phyloP scores from a whole-genome alignment of 768 basidiomycete genomes.

The Xerocomellus intermedius region DNA sequence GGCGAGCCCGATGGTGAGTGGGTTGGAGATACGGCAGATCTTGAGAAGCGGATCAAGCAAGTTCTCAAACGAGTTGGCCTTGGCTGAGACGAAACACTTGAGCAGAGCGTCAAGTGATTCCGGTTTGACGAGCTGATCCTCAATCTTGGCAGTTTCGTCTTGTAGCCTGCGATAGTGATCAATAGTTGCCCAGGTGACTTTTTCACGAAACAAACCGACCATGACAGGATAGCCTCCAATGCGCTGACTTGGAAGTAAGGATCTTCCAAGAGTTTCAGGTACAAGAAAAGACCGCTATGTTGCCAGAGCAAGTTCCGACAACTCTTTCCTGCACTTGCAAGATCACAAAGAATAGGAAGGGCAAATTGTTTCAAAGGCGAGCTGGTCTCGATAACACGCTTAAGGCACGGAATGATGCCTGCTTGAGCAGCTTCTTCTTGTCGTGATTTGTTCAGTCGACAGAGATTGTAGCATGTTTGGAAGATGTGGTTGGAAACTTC shows the following conservation, averaged over 20 bases:
- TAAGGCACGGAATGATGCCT: conserved; percentile 89
- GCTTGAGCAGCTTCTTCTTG: conserved; percentile 98
- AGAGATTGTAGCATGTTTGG: conserved; percentile 96
- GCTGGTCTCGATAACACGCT: conserved; percentile 81
- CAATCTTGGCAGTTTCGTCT: conserved; percentile 92
- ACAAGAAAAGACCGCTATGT: conserved; percentile 83
- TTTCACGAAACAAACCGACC: conserved; percentile 46
- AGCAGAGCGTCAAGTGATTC: conserved; percentile 66
- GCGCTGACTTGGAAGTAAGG: conserved; percentile 93
- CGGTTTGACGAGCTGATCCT: conserved; percentile 77
- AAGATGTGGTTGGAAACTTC: conserved; percentile 98
- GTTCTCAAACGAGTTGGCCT: conserved; percentile 89
- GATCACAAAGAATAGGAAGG: conserved; percentile 92
- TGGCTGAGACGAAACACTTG: conserved; percentile 77
- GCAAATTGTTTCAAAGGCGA: conserved; percentile 98
- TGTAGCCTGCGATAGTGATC: conserved; percentile 63
- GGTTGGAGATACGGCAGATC: conserved; percentile 77
- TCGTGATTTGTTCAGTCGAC: conserved; percentile 87
- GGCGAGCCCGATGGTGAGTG: conserved; percentile 73
- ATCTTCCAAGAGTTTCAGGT: conserved; percentile 74
- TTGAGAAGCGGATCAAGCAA: conserved; percentile 91
- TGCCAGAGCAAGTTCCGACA: conserved; percentile 91
- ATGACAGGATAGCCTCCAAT: conserved; percentile 85
- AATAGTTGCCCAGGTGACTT: background rate
- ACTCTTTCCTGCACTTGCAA: conserved; percentile 92